Evolutionary conservation across 768 basidiomycete genomes (phyloP).

Genomic region (Tubosaeta sp.): DNA sequence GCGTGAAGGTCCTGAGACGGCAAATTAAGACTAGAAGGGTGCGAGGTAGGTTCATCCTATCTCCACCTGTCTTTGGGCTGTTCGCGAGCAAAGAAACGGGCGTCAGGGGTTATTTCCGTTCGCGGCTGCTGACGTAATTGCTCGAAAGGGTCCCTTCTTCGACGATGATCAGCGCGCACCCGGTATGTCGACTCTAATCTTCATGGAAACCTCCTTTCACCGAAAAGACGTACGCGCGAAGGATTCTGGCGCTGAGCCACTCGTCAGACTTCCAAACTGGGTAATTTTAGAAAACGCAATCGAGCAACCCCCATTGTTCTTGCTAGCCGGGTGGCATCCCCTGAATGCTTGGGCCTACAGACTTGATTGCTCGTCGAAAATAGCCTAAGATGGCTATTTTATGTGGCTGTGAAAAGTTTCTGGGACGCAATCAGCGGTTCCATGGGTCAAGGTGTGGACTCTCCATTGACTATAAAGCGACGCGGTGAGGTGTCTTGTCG

Average conservation of each 20-base stretch:
- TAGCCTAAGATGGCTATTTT: conserved; percentile 20
- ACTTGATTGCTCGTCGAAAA: conserved; percentile 17
- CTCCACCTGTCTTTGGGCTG: not conserved
- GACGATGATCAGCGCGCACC: too few relatives aligned
- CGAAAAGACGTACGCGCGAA: not conserved
- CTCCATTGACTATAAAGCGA: conserved; percentile 17
- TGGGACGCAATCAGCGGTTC: conserved; percentile 24
- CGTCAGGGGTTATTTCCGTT: not conserved
- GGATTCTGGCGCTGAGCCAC: not conserved
- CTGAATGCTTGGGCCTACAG: conserved; percentile 9
- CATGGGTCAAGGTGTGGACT: conserved; percentile 12
- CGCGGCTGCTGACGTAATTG: not conserved
- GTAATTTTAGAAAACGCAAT: conserved; percentile 20
- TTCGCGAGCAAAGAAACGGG: not conserved
- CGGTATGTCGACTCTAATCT: not conserved
- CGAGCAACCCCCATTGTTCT: not conserved
- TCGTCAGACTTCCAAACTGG: not conserved
- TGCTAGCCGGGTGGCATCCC: too few relatives aligned
- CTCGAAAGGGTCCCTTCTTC: not conserved
- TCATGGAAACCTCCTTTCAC: not conserved
- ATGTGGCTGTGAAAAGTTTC: conserved; percentile 13
- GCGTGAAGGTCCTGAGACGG: not conserved
- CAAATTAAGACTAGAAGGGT: too few relatives aligned
- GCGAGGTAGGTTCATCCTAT: not conserved
- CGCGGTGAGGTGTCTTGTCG: conserved; percentile 2